A percentile compares a stretch with the other conserved stretches of the same genome.
These are phyloP conservation scores for Chrysosphaeria jannelii DNA, from an alignment of 2,329 filamentous ascomycete genomes.

Conservation along the genomic window DNA sequence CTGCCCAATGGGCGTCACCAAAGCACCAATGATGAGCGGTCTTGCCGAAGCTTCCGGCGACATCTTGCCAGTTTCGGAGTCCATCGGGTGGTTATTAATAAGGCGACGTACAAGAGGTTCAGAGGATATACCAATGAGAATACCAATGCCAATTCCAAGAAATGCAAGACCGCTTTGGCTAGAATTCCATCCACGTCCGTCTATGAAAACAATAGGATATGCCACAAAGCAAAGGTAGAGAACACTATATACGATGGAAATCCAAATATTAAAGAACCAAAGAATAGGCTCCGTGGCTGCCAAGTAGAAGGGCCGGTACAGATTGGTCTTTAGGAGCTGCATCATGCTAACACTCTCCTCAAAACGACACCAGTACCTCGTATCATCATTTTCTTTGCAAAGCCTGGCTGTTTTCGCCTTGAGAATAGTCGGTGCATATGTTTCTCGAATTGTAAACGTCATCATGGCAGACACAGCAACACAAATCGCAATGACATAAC, in stretches of 20 bases:
- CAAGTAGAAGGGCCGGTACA: slow-evolving; percentile 51
- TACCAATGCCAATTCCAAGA: slow-evolving; percentile 35
- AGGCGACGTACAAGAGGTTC: slow-evolving; percentile 48
- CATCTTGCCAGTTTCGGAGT: slow-evolving; percentile 42
- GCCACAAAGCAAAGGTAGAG: slow-evolving; percentile 68
- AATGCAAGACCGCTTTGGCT: slow-evolving; percentile 53
- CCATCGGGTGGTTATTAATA: slow-evolving; percentile 45
- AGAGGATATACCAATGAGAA: slow-evolving; percentile 24
- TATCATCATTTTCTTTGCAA: slow-evolving; percentile 38
- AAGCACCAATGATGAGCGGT: slow-evolving; percentile 47
- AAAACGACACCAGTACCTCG: slow-evolving; percentile 51
- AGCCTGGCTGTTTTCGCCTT: slow-evolving; percentile 30
- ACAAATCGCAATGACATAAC: slow-evolving; percentile 53
- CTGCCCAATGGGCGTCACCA: slow-evolving; percentile 49
- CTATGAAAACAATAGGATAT: slow-evolving; percentile 57
- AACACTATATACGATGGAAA: slow-evolving; percentile 62
- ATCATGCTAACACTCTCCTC: slow-evolving; percentile 37
- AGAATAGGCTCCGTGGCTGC: slow-evolving; percentile 56
- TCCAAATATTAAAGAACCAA: slow-evolving; percentile 38
- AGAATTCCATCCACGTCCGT: slow-evolving; percentile 45
- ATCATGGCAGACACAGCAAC: slow-evolving; percentile 27
- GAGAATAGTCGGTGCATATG: slow-evolving; percentile 43
- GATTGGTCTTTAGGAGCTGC: slow-evolving; percentile 39
- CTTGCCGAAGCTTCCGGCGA: slow-evolving; percentile 56
- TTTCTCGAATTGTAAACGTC: slow-evolving; percentile 35